These are phyloP conservation scores for Hirschioporus abietinus DNA, from an alignment of 768 basidiomycete species.

Conservation along the genomic window DNA sequence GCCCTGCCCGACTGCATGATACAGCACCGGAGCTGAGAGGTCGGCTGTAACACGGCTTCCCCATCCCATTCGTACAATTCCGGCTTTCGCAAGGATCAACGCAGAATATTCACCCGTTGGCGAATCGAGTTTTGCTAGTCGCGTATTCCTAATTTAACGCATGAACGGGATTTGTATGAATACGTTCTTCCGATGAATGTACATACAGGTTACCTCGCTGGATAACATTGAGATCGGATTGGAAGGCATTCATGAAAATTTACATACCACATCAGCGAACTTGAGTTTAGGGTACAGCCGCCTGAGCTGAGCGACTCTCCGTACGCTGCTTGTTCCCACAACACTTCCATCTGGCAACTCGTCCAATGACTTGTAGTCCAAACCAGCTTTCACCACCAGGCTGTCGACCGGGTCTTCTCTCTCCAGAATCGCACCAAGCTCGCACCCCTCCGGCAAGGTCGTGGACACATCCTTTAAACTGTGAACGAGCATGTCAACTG, in stretches of 20 bases:
- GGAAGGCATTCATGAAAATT: not conserved
- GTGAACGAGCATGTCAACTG: slow-evolving; percentile 91
- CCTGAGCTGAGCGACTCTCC: slow-evolving; percentile 86
- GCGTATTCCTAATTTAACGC: slow-evolving; percentile 62
- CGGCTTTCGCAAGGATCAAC: slow-evolving; percentile 90
- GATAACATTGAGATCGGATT: not conserved
- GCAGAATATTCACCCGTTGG: slow-evolving; percentile 76
- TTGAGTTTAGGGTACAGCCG: slow-evolving; percentile 67
- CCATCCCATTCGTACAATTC: slow-evolving; percentile 76
- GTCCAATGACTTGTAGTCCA: slow-evolving; percentile 62
- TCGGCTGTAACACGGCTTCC: slow-evolving; percentile 71
- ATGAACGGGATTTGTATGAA: slow-evolving; percentile 6
- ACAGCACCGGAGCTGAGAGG: slow-evolving; percentile 67
- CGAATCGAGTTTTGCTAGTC: slow-evolving; percentile 86
- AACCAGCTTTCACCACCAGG: slow-evolving; percentile 76
- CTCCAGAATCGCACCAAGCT: slow-evolving; percentile 78
- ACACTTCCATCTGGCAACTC: slow-evolving; percentile 86
- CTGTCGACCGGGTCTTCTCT: slow-evolving; percentile 88
- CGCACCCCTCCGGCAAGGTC: slow-evolving; percentile 74
- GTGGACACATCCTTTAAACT: slow-evolving; percentile 93
- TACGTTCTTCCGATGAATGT: slow-evolving; percentile 7
- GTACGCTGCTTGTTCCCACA: slow-evolving; percentile 93
- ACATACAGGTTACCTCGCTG: slow-evolving; percentile 86
- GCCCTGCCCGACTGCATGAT: slow-evolving; percentile 92
- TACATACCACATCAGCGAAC: slow-evolving; percentile 85